Evolutionary conservation across 1,139 yeast species (phyloP).

Genomic region (Meyerozyma guilliermondii): DNA sequence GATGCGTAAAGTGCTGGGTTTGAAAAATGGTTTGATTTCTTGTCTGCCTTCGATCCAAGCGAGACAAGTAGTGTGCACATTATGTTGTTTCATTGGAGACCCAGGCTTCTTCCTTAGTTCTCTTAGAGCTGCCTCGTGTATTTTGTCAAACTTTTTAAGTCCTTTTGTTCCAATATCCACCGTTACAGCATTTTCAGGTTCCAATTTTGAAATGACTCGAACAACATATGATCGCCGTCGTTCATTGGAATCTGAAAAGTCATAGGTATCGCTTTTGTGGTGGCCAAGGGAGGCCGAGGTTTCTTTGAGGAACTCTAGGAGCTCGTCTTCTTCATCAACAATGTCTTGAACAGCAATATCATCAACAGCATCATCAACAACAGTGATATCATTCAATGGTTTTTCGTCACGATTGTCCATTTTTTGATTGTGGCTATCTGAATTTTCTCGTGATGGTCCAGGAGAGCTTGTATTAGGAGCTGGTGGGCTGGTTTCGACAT

Average conservation of each 20-base stretch:
- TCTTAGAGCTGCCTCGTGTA: constrained; percentile 11
- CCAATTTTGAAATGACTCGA: constrained; percentile 25
- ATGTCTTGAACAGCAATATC: too few species aligned
- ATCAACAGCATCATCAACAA: too few species aligned
- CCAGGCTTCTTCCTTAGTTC: constrained; percentile 1
- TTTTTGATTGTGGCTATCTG: too few species aligned
- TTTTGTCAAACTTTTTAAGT: constrained; percentile 19
- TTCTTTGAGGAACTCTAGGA: constrained; percentile 8
- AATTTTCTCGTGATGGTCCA: too few species aligned
- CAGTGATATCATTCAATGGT: too few species aligned
- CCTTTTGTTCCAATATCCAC: constrained; percentile 31
- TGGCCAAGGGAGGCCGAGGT: constrained; percentile 2
- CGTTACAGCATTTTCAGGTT: constrained; percentile 8
- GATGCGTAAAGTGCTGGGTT: constrained; percentile 38
- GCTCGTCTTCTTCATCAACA: constrained; percentile 9
- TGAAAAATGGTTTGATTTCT: constrained; percentile 35
- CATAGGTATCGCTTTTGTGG: constrained; percentile 8
- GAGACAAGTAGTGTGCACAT: constrained; percentile 16
- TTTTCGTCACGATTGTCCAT: too few species aligned
- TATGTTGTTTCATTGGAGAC: constrained; percentile 5
- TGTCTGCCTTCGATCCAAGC: constrained; percentile 41
- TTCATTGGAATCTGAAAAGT: constrained; percentile 24
- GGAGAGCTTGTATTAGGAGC: too few species aligned
- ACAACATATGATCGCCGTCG: constrained; percentile 27
- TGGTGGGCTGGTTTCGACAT: neutral